Conservation (phyloP, 257 asterid species). For the Solanum piurae region DNA sequence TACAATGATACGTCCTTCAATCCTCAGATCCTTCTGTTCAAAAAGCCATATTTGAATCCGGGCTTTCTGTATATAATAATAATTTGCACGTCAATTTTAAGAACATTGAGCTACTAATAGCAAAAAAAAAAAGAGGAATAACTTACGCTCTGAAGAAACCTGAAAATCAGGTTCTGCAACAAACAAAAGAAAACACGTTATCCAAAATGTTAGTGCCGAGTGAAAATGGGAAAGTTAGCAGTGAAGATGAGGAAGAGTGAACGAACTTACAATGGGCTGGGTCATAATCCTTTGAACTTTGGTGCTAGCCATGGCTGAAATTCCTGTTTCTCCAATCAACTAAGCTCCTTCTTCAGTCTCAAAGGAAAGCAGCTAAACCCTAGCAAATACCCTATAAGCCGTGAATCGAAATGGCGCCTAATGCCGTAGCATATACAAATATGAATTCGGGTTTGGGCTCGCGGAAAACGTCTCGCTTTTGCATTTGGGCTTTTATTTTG, state of each 20-base stretch:
- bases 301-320: constrained; percentile 10
- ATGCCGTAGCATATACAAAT: neutral
- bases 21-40: constrained; percentile 60
- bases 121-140: neutral
- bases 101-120: neutral
- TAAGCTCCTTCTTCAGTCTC: neutral
- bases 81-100: neutral
- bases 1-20: constrained; percentile 47
- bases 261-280: constrained; percentile 3
- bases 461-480: neutral
- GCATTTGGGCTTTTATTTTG: neutral
- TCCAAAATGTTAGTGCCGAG: neutral
- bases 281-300: constrained; percentile 12
- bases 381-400: neutral
- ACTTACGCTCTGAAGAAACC: constrained; percentile 43
- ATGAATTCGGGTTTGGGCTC: neutral
- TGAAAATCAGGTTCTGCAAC: constrained; percentile 38
- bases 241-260: neutral
- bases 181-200: neutral
- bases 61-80: constrained; percentile 14
- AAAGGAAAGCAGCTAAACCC: neutral
- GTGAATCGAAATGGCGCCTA: neutral
- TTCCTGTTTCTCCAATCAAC: neutral
- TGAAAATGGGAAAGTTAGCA: neutral
- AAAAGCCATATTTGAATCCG: constrained; percentile 68